Evolutionary conservation across 31 red algal species (phyloP).

Genomic region (Endocladia muricata): DNA sequence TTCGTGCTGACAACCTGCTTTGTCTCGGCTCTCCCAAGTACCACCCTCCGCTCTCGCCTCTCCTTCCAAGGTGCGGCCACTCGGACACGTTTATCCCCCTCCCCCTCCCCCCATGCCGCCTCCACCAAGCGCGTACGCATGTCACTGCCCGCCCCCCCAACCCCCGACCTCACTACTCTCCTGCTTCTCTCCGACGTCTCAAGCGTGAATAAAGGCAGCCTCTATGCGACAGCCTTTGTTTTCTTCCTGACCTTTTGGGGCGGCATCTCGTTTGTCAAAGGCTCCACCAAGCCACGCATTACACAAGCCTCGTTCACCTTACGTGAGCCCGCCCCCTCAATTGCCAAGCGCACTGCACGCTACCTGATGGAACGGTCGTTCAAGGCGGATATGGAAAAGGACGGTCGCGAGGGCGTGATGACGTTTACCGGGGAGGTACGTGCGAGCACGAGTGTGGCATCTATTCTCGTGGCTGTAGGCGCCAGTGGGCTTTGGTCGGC

Average conservation of each 20-base stretch:
- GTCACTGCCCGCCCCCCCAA: too few relatives aligned
- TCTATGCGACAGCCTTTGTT: slow-evolving; percentile 77
- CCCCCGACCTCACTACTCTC: background rate
- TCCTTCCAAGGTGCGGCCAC: too few relatives aligned
- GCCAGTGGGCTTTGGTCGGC: slow-evolving; percentile 60
- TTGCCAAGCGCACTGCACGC: slow-evolving; percentile 48
- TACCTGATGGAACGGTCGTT: slow-evolving; percentile 72
- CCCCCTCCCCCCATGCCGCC: too few relatives aligned
- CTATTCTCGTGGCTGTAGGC: slow-evolving; percentile 57
- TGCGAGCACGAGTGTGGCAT: slow-evolving; percentile 64
- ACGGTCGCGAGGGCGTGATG: slow-evolving; percentile 70
- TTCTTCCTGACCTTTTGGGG: slow-evolving; percentile 89
- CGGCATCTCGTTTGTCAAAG: slow-evolving; percentile 83
- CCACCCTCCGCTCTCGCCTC: too few relatives aligned
- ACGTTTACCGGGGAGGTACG: slow-evolving; percentile 74
- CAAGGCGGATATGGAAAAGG: slow-evolving; percentile 51
- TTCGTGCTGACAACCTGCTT: too few relatives aligned
- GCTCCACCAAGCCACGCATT: slow-evolving; percentile 75
- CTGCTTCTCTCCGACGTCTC: slow-evolving; percentile 56
- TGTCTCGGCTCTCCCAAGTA: too few relatives aligned
- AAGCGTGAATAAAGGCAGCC: slow-evolving; percentile 33
- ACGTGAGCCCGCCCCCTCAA: slow-evolving; percentile 14
- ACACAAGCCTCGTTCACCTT: slow-evolving; percentile 72
- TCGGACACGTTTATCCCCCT: too few relatives aligned
- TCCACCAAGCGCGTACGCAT: too few relatives aligned